phyloP scores from a whole-genome alignment of 148 eudicot species.

The Fagopyrum esculentum region DNA sequence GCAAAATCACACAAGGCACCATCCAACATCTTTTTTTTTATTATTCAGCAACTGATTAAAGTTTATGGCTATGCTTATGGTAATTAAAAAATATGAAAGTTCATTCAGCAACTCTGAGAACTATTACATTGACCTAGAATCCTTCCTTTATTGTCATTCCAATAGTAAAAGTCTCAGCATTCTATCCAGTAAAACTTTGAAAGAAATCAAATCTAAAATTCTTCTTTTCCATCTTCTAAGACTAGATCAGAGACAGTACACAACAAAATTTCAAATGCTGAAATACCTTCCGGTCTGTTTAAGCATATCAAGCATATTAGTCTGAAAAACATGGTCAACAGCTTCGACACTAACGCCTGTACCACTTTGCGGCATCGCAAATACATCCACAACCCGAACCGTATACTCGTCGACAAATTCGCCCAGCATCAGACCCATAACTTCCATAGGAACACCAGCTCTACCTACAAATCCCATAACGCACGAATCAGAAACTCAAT shows the following conservation, averaged over 20 bases:
- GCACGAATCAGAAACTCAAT: neutral
- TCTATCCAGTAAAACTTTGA: neutral
- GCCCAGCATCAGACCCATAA: constrained; percentile 95
- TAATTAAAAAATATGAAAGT: neutral
- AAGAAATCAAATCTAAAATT: neutral
- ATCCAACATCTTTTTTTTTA: neutral
- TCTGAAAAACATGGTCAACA: constrained; percentile 96
- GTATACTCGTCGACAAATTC: constrained; percentile 97
- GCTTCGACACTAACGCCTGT: constrained; percentile 98
- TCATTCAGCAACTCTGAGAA: neutral
- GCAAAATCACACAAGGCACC: neutral
- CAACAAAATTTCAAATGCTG: neutral
- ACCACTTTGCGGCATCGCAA: constrained; percentile 99
- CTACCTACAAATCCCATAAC: constrained; percentile 43
- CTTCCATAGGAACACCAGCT: constrained; percentile 98
- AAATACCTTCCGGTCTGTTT: constrained; percentile 93
- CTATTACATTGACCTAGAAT: neutral
- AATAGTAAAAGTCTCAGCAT: neutral
- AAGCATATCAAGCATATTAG: constrained; percentile 97
- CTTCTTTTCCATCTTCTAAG: neutral
- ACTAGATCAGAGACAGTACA: neutral
- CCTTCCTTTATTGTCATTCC: neutral
- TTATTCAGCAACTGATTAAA: neutral
- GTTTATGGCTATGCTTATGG: neutral
- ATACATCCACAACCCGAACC: constrained; percentile 91